A percentile compares a stretch with the other conserved stretches of the same genome.
phyloP scores from a whole-genome alignment of 2,329 filamentous ascomycete species.

The Colletotrichum chrysophilum region DNA sequence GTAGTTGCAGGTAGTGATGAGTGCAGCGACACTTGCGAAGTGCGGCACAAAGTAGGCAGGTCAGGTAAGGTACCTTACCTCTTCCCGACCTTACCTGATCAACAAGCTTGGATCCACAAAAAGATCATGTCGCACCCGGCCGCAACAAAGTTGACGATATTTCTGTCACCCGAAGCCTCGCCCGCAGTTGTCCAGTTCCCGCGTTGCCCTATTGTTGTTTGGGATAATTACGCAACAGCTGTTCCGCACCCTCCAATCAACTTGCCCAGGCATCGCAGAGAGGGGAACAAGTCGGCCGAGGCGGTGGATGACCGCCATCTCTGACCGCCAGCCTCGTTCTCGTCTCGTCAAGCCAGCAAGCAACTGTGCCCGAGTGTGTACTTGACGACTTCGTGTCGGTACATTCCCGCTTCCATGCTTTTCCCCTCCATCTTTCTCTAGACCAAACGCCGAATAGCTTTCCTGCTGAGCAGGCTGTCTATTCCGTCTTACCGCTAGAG shows the following conservation, averaged over 20 bases:
- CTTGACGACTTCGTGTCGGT: conserved; percentile 4
- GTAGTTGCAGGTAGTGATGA: background rate
- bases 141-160: background rate
- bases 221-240: background rate
- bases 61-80: background rate
- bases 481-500: background rate
- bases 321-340: background rate
- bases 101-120: background rate
- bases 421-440: background rate
- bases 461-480: background rate
- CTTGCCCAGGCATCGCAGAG: background rate
- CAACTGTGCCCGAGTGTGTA: background rate
- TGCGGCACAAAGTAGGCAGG: background rate
- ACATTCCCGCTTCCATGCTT: background rate
- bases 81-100: background rate
- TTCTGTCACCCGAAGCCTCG: background rate
- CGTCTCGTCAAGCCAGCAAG: background rate
- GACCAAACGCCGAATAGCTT: background rate
- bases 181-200: background rate
- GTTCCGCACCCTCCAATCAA: background rate
- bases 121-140: background rate
- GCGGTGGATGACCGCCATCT: background rate
- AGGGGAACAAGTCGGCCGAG: background rate
- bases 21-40: background rate
- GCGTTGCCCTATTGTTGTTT: background rate